Percentiles rank a stretch among this genome's conserved stretches.
Conservation (phyloP, 768 basidiomycete species). For the Cyathus striatus region DNA sequence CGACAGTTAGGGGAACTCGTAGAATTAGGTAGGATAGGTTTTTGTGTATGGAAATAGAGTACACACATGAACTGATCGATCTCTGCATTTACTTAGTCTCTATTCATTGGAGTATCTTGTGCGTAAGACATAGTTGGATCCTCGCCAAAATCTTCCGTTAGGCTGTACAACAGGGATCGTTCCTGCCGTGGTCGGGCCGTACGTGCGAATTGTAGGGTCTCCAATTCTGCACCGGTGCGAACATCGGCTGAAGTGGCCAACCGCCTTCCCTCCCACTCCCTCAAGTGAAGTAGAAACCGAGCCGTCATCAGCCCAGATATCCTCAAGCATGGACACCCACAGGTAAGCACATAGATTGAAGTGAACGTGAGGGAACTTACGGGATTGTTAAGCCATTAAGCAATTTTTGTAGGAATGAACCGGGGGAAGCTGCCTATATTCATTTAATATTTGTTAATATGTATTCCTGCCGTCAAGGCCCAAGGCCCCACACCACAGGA, state of each 20-base stretch:
- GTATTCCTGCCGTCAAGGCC: too few species aligned
- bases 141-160: background rate
- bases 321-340: conserved; percentile 1
- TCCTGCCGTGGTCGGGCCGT: background rate
- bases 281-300: conserved; percentile 15
- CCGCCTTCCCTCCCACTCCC: conserved; percentile 8
- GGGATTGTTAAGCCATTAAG: conserved; percentile 1
- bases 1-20: too few species aligned
- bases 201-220: background rate
- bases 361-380: background rate
- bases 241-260: background rate
- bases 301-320: conserved; percentile 16
- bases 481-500: too few species aligned
- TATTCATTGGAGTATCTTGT: too few species aligned
- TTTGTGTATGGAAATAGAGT: too few species aligned
- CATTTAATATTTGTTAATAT: too few species aligned
- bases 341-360: background rate
- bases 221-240: background rate
- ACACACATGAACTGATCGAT: too few species aligned
- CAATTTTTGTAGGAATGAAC: background rate
- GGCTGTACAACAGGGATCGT: too few species aligned
- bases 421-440: too few species aligned
- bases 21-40: too few species aligned
- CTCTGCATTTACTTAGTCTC: too few species aligned
- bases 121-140: too few species aligned